Base-by-base conservation (phyloP, 805 yeast genomes). In the Sporopachydermia quercuum region DNA sequence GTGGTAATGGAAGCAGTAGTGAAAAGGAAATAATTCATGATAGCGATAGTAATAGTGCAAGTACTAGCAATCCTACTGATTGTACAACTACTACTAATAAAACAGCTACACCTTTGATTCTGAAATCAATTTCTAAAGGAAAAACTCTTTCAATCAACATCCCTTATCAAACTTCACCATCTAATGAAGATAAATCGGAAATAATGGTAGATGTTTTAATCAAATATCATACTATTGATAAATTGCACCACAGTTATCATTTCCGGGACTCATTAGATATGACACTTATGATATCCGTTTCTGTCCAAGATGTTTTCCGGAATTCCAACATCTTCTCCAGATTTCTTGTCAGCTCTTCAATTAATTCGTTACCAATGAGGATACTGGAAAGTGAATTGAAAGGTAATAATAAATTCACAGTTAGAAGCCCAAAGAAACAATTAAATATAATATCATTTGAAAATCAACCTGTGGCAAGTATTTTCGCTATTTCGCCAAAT, bases 291-390 rank as follows among this genome's bases (percentile, higher is more conserved):
- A 59, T 82, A 4, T 77, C 85, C 0, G 91, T 82, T 1, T 75
- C 84, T 2, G 93, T 82, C 2, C 89, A 81, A 49, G 94, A 84
- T 53, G 74, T 77, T 6, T 82, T 81, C 61, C 71, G 74, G 45
- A 54, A 69, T 2, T 54, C 68, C 14, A 58, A 63, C 18, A 57
- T 83, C 1, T 77, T 71, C 46, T 74, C 85, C 3, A 78, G 76
- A 47, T 84, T 80, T 51, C 71, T 78, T 11, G 65, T 83, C 36
- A 78, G 83, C 15, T 67, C 86, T 3, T 62, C 78, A 1, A 64
- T 66, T 17, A 41, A 62, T 0, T 56, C 58, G 5, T 49, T 54
- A 3, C 93, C 91, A 0, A 62, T 78, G 2, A 58, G 80, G 40
- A 55, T 81, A 4, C 48, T 63, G 3, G 50, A 59, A 4, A 74